Evolutionary conservation across 2,329 filamentous ascomycete genomes (phyloP).

Genomic region (Fusarium cyanostomum): DNA sequence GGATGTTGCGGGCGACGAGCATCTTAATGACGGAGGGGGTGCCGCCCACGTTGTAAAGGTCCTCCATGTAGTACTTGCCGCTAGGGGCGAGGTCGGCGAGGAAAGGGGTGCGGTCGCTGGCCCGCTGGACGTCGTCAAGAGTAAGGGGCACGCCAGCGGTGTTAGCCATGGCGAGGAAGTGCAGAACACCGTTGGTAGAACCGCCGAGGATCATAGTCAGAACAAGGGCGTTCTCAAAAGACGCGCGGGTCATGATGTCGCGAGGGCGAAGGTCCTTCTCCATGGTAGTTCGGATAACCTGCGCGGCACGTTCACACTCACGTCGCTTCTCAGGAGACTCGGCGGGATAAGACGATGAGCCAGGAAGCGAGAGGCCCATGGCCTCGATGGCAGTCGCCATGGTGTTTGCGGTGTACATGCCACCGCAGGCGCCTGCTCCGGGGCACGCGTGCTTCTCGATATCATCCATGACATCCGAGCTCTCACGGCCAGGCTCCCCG

Average conservation of each 20-base stretch:
- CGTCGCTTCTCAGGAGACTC: slow-evolving; percentile 83
- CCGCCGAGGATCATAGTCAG: slow-evolving; percentile 94
- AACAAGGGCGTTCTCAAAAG: slow-evolving; percentile 89
- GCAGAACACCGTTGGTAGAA: slow-evolving; percentile 87
- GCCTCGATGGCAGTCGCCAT: slow-evolving; percentile 91
- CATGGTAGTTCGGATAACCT: slow-evolving; percentile 82
- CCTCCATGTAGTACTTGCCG: slow-evolving; percentile 87
- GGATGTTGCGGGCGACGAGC: slow-evolving; percentile 76
- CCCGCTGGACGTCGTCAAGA: slow-evolving; percentile 83
- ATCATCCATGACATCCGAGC: slow-evolving; percentile 84
- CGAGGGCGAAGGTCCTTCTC: slow-evolving; percentile 83
- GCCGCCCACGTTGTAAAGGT: slow-evolving; percentile 86
- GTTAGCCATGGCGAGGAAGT: slow-evolving; percentile 90
- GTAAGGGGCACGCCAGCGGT: slow-evolving; percentile 81
- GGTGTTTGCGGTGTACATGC: slow-evolving; percentile 93
- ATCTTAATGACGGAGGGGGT: slow-evolving; percentile 88
- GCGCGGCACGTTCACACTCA: slow-evolving; percentile 83
- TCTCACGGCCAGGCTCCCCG: slow-evolving; percentile 70
- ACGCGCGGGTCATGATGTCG: slow-evolving; percentile 79
- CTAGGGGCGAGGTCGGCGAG: slow-evolving; percentile 86
- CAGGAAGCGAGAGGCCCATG: slow-evolving; percentile 85
- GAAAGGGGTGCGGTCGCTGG: slow-evolving; percentile 84
- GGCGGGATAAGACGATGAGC: slow-evolving; percentile 85
- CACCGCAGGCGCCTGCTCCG: slow-evolving; percentile 73
- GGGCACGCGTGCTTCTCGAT: slow-evolving; percentile 80